phyloP scores from a whole-genome alignment of 225 moss, liverwort and hornwort genomes.

The Climacium dendroides region DNA sequence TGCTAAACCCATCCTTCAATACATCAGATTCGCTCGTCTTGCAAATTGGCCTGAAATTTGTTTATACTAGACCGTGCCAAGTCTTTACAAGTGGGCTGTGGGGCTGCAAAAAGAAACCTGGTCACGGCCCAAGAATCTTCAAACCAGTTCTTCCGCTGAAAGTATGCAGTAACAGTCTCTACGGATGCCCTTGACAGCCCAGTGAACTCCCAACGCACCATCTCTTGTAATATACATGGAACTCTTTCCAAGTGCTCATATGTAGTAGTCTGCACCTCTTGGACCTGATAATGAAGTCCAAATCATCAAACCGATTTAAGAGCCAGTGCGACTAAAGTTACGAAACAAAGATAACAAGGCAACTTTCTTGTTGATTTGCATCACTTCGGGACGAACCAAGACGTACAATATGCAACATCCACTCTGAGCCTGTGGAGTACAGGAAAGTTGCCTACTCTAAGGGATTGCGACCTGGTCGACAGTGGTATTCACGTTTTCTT shows the following conservation, averaged over 20 bases:
- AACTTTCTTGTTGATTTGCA: not conserved
- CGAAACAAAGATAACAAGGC: not conserved
- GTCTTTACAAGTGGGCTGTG: not conserved
- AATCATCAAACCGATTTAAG: not conserved
- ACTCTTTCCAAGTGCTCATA: not conserved
- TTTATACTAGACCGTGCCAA: not conserved
- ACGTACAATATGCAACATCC: not conserved
- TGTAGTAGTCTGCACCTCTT: not conserved
- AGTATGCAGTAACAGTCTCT: not conserved
- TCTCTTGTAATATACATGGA: not conserved
- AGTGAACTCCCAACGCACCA: not conserved
- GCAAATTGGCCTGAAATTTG: not conserved
- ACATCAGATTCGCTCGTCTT: not conserved
- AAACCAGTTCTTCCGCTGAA: not conserved
- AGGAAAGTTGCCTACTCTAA: not conserved
- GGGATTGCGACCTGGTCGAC: not conserved
- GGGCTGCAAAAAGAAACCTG: not conserved
- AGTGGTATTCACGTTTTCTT: not conserved
- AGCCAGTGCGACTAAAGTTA: not conserved
- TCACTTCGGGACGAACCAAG: not conserved
- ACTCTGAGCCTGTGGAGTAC: not conserved
- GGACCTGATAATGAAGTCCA: not conserved
- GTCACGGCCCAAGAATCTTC: not conserved
- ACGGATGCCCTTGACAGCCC: not conserved
- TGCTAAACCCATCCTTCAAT: not conserved